Percentiles rank a stretch among this genome's conserved stretches.
phyloP scores from a whole-genome alignment of 176 grass and related monocot species.

The Aegilops longissima region DNA sequence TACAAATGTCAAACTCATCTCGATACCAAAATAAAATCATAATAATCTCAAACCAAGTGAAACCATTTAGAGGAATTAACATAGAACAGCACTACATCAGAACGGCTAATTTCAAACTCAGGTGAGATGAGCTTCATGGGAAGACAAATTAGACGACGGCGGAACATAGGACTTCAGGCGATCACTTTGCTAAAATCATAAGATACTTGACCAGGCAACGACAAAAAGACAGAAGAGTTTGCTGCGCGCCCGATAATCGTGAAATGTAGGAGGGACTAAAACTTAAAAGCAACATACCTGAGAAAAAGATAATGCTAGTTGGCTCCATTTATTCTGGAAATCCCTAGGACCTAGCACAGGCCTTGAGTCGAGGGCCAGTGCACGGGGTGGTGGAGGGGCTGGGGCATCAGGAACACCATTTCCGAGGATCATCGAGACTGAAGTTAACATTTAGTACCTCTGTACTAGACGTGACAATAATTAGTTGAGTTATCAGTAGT shows the following conservation, averaged over 20 bases:
- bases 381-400: slow-evolving; percentile 28
- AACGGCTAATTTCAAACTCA: not conserved
- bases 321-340: slow-evolving; percentile 95
- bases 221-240: not conserved
- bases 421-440: slow-evolving; percentile 82
- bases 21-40: not conserved
- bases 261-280: slow-evolving; percentile 2
- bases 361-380: slow-evolving; percentile 68
- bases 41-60: not conserved
- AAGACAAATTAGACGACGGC: slow-evolving; percentile 15
- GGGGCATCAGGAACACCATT: slow-evolving; percentile 47
- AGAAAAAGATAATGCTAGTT: slow-evolving; percentile 65
- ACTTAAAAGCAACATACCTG: slow-evolving; percentile 56
- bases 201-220: not conserved
- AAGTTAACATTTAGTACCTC: slow-evolving; percentile 15
- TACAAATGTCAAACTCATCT: not conserved
- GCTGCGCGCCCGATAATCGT: slow-evolving; percentile 1
- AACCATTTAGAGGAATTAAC: not conserved
- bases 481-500: too few species aligned
- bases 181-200: not conserved
- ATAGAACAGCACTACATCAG: not conserved
- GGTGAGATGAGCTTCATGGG: not conserved
- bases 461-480: too few species aligned
- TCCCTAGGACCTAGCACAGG: slow-evolving; percentile 75
- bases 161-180: not conserved